These are phyloP conservation scores for Bathelium albidoporum DNA, from an alignment of 495 filamentous ascomycete genomes.

Conservation along the genomic window DNA sequence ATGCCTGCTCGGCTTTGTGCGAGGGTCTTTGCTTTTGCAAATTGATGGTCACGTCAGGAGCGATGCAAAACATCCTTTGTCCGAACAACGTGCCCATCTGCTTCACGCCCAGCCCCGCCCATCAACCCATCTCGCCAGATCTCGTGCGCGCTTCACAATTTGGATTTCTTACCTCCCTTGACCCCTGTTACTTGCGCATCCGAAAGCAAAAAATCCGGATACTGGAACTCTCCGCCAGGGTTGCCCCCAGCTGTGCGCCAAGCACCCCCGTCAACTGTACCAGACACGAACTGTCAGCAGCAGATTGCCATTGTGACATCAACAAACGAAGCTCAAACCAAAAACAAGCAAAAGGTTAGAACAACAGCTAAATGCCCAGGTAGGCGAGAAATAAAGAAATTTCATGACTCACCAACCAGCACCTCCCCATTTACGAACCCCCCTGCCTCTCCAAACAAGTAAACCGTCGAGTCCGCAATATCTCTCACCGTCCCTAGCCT, in stretches of 20 bases:
- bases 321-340: constrained; percentile 11
- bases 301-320: neutral
- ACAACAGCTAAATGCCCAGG: too few species aligned
- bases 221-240: constrained; percentile 30
- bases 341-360: neutral
- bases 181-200: constrained; percentile 46
- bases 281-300: neutral
- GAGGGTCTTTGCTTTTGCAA: neutral
- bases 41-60: neutral
- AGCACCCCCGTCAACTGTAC: constrained; percentile 55
- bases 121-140: neutral
- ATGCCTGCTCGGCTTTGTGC: neutral
- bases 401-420: constrained; percentile 45
- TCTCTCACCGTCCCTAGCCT: constrained; percentile 72
- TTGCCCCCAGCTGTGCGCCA: constrained; percentile 47
- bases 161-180: constrained; percentile 51
- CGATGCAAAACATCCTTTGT: constrained; percentile 3
- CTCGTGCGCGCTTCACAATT: constrained; percentile 46
- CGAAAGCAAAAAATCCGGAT: constrained; percentile 56
- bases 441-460: constrained; percentile 69
- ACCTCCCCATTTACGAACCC: constrained; percentile 73
- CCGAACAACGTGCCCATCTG: neutral
- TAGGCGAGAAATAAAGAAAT: neutral
- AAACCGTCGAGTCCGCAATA: constrained; percentile 88
- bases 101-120: neutral